Evolutionary conservation across 176 grass and related monocot genomes (phyloP), one percentile per base, ranked within the genome.

Genomic region (Rhipidocladum racemiflorum): DNA sequence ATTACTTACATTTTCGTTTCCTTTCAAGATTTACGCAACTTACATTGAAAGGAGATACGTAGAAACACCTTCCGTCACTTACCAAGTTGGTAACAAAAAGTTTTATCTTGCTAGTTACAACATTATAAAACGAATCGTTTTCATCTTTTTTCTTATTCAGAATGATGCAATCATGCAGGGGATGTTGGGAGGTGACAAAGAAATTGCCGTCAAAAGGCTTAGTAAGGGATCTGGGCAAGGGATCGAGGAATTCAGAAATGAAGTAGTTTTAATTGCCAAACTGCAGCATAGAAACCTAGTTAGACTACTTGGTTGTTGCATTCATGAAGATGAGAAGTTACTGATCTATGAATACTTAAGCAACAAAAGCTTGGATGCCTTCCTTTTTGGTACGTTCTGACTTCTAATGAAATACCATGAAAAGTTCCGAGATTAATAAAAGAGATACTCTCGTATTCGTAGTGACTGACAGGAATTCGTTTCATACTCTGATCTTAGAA

Each of bases 131-230:
- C n/a, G n/a, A n/a, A n/a, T n/a, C n/a, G n/a, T n/a, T n/a, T n/a
- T n/a, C n/a, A n/a, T n/a, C n/a, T n/a, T n/a, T n/a, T n/a, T n/a
- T n/a, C n/a, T n/a, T n/a, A n/a, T n/a, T n/a, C n/a, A n/a, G n/a
- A n/a, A n/a, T n/a, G n/a, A n/a, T n/a, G n/a, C n/a, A n/a, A n/a
- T n/a, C n/a, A n/a, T 62, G 28, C 70, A 83, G 81, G 81, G 81
- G n/a, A 74, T 3, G 6, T 21, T 83, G 12, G 29, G 45, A 39
- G 39, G 39, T 44, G 56, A 59, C 1, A 51, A 25, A 29, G 53
- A 85, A 61, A 61, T 85, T 55, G 83, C 83, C 35, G 50, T 78
- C 6, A 85, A 85, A 78, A 78, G 83, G 14, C 83, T 78, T 28
- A 75, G 28, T 30, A 81, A 79, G 59, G 10, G 55, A 12, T 81